phyloP scores from a whole-genome alignment of 2,329 filamentous ascomycete genomes.

The Fonsecaea nubica region DNA sequence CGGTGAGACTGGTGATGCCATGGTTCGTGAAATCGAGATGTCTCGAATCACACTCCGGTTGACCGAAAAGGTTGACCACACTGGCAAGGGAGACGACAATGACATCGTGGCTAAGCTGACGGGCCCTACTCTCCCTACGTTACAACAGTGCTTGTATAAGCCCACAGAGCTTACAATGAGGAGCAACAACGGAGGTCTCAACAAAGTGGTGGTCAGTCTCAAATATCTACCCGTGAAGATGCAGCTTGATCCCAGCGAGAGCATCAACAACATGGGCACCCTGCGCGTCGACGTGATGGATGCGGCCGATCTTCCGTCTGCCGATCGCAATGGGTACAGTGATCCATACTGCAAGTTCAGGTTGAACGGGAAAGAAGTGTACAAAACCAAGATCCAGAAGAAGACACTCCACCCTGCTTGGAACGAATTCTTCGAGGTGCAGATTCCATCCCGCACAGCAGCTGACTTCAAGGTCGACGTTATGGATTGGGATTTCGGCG shows the following conservation, averaged over 20 bases:
- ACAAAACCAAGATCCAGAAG: conserved; percentile 95
- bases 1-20: conserved; percentile 91
- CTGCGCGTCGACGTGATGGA: conserved; percentile 93
- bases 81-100: conserved; percentile 69
- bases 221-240: conserved; percentile 96
- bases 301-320: conserved; percentile 83
- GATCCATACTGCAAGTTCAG: conserved; percentile 97
- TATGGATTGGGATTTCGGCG: conserved; percentile 96
- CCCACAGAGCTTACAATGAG: conserved; percentile 82
- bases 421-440: conserved; percentile 94
- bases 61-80: conserved; percentile 77
- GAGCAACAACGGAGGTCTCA: conserved; percentile 75
- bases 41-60: conserved; percentile 89
- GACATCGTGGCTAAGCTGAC: conserved; percentile 82
- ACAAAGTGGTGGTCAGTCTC: conserved; percentile 85
- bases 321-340: conserved; percentile 94
- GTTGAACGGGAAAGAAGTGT: conserved; percentile 84
- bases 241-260: conserved; percentile 90
- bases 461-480: conserved; percentile 83
- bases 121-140: conserved; percentile 82
- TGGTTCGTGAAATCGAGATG: conserved; percentile 96
- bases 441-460: conserved; percentile 80
- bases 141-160: conserved; percentile 91
- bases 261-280: conserved; percentile 98
- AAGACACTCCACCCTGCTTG: conserved; percentile 93